Evolutionary conservation across 768 basidiomycete genomes (phyloP).

Genomic region (Lactarius sp.): DNA sequence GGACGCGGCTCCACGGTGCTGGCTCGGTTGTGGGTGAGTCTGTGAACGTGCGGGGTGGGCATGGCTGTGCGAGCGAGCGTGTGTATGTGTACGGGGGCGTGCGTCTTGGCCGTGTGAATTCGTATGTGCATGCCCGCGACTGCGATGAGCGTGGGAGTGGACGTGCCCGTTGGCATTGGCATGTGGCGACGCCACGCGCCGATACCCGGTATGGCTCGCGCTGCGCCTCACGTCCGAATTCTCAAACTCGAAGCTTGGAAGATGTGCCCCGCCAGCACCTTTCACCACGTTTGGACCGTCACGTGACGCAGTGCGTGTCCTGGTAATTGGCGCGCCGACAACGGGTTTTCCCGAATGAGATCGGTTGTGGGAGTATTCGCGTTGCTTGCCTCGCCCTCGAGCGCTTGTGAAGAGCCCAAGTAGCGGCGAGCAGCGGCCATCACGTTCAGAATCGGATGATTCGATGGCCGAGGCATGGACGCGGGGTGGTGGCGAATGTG

Average conservation of each 20-base stretch:
- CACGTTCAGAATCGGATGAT: conserved; percentile 26
- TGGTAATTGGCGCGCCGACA: conserved; percentile 21
- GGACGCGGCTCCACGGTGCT: conserved; percentile 3
- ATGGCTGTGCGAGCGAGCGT: conserved; percentile 14
- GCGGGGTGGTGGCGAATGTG: conserved; percentile 26
- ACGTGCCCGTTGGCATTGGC: not conserved
- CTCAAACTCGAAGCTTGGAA: conserved; percentile 22
- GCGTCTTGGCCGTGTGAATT: conserved; percentile 8
- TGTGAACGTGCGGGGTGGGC: conserved; percentile 16
- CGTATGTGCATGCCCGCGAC: conserved; percentile 11
- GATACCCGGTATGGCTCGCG: conserved; percentile 13
- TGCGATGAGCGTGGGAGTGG: not conserved
- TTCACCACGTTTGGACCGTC: conserved; percentile 11
- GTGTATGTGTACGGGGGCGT: conserved; percentile 11
- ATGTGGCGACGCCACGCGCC: conserved; percentile 5
- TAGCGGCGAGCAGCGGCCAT: conserved; percentile 35
- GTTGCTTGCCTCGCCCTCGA: conserved; percentile 22
- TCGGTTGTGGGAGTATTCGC: conserved; percentile 1
- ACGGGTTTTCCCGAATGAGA: conserved; percentile 4
- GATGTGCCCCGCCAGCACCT: not conserved
- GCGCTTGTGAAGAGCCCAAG: conserved; percentile 30
- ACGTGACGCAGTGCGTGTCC: conserved; percentile 24
- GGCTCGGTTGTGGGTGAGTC: conserved; percentile 14
- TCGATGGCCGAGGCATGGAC: conserved; percentile 17
- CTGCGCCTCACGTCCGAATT: conserved; percentile 14